Percentiles rank a stretch among this genome's conserved stretches.
Evolutionary conservation across 306 rosid species (phyloP).

Genomic region (Trifolium subterraneum): DNA sequence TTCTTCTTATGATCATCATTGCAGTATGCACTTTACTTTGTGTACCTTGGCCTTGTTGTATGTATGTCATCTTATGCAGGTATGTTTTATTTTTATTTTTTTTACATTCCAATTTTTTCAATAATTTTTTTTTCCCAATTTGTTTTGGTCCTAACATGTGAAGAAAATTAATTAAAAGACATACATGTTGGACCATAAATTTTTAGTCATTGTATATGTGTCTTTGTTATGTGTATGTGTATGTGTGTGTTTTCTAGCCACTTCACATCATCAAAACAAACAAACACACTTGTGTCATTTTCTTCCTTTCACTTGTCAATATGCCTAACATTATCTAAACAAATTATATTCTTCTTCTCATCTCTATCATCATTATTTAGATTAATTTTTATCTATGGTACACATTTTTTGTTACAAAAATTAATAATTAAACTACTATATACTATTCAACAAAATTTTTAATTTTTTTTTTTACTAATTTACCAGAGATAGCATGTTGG

Average conservation of each 20-base stretch:
- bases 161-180: conserved; percentile 34
- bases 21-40: conserved; percentile 97
- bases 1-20: conserved; percentile 17
- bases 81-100: conserved; percentile 43
- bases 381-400: conserved; percentile 27
- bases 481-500: conserved; percentile 95
- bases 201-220: conserved; percentile 30
- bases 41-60: conserved; percentile 89
- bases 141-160: conserved; percentile 32
- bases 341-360: conserved; percentile 17
- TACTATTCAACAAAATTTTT: neutral
- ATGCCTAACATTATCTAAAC: conserved; percentile 43
- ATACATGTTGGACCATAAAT: conserved; percentile 45
- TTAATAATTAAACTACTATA: conserved; percentile 29
- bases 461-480: neutral
- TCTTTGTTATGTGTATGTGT: conserved; percentile 27
- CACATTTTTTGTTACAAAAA: neutral
- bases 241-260: conserved; percentile 41
- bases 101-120: neutral
- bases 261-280: conserved; percentile 37
- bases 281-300: conserved; percentile 40
- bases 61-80: conserved; percentile 96
- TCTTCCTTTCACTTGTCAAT: conserved; percentile 46
- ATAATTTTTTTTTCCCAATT: neutral
- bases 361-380: conserved; percentile 31